Base-by-base conservation (phyloP, 2,329 filamentous ascomycete genomes). In the Ambrosiella cleistominuta region DNA sequence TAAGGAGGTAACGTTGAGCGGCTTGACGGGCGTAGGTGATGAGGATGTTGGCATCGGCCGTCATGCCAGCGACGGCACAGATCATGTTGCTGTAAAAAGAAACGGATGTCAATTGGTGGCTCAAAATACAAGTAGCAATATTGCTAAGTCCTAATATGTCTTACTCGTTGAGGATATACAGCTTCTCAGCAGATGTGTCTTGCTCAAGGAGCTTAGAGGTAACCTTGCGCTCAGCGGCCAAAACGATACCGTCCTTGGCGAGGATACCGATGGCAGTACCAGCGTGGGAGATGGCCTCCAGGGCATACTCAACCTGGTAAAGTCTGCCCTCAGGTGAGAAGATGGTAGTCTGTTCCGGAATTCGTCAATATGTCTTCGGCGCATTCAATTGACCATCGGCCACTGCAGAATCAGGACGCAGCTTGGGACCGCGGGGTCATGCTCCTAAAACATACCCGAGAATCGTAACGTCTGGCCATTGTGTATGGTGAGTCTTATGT, bases 1-100 rank as follows among this genome's bases (percentile, higher is more conserved):
- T 98, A 64, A 95, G 82, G 70, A 98, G 91, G 75, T 98, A 97
- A 69, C 86, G 83, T 75, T 98, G 93, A 66, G 93, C 93, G 67
- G 88, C 86, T 80, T 95, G 88, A 66, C 93, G 89, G 70, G 93
- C 94, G 74, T 94, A 96, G 79, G 98, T 98, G 82, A 98, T 98
- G 70, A 98, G 88, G 72, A 98, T 98, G 77, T 98, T 98, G 71
- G 93, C 93, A 70, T 98, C 93, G 68, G 93, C 93, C 51, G 90
- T 98, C 91, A 98, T 97, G 69, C 93, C 93, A 66, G 93, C 93
- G 61, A 98, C 93, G 62, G 93, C 93, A 73, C 90, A 96, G 73
- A 98, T 97, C 94, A 98, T 98, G 78, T 98, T 98, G 76, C 91
- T 97, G 58, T 27, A 27, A 51, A 7, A 27, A 19, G 38, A 54